Evolutionary conservation across 2,329 filamentous ascomycete genomes (phyloP).

Genomic region (Harringtonia aguacate): DNA sequence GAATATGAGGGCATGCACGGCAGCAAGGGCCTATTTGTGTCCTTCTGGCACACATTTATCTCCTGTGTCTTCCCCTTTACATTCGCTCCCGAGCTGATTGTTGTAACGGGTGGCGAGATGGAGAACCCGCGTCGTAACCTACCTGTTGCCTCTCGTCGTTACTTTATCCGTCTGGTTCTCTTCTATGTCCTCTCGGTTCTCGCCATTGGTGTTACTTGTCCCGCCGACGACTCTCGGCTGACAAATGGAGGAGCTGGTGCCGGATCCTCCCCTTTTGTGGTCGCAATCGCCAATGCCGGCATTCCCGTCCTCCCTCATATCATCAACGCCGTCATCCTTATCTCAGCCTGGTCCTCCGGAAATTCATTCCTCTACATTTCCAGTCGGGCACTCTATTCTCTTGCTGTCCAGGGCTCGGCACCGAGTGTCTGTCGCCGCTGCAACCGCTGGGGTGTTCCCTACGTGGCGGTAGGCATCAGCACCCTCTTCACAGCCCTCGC

Average conservation of each 20-base stretch:
- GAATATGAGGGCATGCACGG: slow-evolving; percentile 24
- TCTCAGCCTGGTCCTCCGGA: slow-evolving; percentile 57
- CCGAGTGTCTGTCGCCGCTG: slow-evolving; percentile 44
- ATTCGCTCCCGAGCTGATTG: slow-evolving; percentile 42
- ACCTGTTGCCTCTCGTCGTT: slow-evolving; percentile 60
- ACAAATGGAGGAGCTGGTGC: slow-evolving; percentile 20
- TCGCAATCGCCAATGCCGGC: slow-evolving; percentile 58
- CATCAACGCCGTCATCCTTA: slow-evolving; percentile 67
- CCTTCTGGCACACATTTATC: slow-evolving; percentile 31
- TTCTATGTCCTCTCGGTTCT: slow-evolving; percentile 20
- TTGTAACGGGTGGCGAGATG: slow-evolving; percentile 48
- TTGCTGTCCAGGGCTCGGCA: slow-evolving; percentile 48
- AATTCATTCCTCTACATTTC: slow-evolving; percentile 54
- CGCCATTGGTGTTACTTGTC: slow-evolving; percentile 17
- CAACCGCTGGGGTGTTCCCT: slow-evolving; percentile 41
- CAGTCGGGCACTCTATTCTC: slow-evolving; percentile 46
- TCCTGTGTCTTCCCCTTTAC: slow-evolving; percentile 33
- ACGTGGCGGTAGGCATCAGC: slow-evolving; percentile 42
- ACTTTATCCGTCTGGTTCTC: slow-evolving; percentile 25
- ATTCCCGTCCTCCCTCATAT: slow-evolving; percentile 58
- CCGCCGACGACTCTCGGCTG: slow-evolving; percentile 20
- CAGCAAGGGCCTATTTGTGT: slow-evolving; percentile 26
- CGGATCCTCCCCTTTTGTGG: slow-evolving; percentile 53
- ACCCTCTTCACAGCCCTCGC: slow-evolving; percentile 37
- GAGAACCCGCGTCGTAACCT: slow-evolving; percentile 63